Percentiles rank a stretch among this genome's conserved stretches.
Conservation (phyloP, 2,329 filamentous ascomycete species). For the Teratosphaeria nubilosa region DNA sequence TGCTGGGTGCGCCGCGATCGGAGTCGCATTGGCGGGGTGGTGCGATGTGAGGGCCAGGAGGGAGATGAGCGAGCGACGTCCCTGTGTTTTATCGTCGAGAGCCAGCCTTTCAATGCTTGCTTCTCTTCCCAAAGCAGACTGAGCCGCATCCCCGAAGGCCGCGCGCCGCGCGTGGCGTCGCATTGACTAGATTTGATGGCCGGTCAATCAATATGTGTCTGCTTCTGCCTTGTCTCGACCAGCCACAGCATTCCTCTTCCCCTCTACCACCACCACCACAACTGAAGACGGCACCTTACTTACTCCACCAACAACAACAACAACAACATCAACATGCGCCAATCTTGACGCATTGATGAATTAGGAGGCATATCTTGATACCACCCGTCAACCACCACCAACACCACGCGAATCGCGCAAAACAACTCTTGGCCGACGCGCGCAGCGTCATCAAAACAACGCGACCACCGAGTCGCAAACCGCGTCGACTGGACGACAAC, state of each 20-base stretch:
- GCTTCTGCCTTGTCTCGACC: background rate
- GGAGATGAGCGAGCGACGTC: background rate
- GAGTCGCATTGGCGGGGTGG: background rate
- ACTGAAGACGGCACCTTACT: no score
- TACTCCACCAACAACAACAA: background rate
- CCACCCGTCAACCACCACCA: background rate
- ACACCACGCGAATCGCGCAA: background rate
- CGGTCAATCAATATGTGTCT: background rate
- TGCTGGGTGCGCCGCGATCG: background rate
- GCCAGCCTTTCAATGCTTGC: background rate
- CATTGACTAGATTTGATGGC: background rate
- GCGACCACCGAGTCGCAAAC: background rate
- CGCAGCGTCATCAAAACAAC: constrained; percentile 1
- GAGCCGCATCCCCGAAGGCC: no score
- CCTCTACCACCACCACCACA: background rate
- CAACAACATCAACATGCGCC: background rate
- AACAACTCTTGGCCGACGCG: background rate
- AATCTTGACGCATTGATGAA: background rate
- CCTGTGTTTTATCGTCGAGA: background rate
- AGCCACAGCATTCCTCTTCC: background rate
- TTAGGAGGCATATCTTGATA: background rate
- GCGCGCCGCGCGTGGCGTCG: background rate
- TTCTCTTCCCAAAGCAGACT: no score
- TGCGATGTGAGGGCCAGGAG: background rate
- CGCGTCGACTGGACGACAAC: background rate